Base-by-base conservation (phyloP, 768 basidiomycete species). In the Phylloporus sp. region DNA sequence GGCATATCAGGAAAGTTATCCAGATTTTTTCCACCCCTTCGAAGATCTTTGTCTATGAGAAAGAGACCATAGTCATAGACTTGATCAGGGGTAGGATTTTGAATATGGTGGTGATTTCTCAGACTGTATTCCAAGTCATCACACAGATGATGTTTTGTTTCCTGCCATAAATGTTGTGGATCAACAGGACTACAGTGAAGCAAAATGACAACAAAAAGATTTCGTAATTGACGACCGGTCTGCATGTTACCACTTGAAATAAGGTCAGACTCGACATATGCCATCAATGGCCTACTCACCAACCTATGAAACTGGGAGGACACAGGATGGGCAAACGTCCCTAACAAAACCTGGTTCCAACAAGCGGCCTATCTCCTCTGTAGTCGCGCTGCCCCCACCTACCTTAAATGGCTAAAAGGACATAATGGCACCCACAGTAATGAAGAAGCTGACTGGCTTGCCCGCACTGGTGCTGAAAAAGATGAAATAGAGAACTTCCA, bases 141-240 rank as follows among this genome's bases (percentile, higher is more conserved):
- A 57, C 53, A 55, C 0, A 49, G 38, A 43, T 49, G 29, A 9
- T 38, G 7, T 22, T 38, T 52, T 1, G 20, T 23, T 22, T 29
- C 51, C 0, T 53, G 9, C 45, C 55, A 41, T 5, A 41, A 22
- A 9, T 22, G 18, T 9, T 38, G 36, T 11, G 80, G 74, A 20
- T 63, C 31, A 5, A 68, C 20, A 10, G 72, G 74, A 32, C 40
- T 11, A 44, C 73, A 75, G 40, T 68, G 58, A 0, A 55, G 6
- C 1, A 80, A 63, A 12, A 80, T 70, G n/a, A 66, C 70, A 0
- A 63, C 67, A 64, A 81, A 81, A 0, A 80, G 66, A 8, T 57
- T 45, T 0, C 68, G 61, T 12, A 38, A 20, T 4, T 22, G 18
- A 20, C n/a, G n/a, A n/a, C n/a, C n/a, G n/a, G n/a, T n/a, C n/a